These are phyloP conservation scores for Teunomyces cretensis DNA, from an alignment of 805 yeast genomes.

Conservation along the genomic window DNA sequence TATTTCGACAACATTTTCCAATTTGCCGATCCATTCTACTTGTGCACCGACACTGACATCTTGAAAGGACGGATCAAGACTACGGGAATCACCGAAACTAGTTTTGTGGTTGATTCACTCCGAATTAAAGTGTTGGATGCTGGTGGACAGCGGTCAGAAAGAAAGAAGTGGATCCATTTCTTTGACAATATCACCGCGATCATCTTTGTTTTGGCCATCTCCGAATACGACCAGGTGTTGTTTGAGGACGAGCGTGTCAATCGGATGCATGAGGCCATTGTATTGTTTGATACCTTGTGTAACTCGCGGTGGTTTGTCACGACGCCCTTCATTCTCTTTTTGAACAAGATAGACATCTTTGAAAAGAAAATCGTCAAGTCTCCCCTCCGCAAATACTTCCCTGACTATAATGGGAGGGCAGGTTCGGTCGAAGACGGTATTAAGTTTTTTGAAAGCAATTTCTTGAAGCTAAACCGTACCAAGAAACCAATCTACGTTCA, in stretches of 20 bases:
- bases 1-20: conserved; percentile 73
- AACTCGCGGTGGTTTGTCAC: conserved; percentile 82
- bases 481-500: conserved; percentile 84
- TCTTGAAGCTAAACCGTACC: conserved; percentile 61
- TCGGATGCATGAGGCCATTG: conserved; percentile 86
- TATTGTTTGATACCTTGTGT: conserved; percentile 77
- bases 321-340: conserved; percentile 85
- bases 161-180: conserved; percentile 93
- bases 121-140: conserved; percentile 85
- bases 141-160: conserved; percentile 92
- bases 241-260: conserved; percentile 89
- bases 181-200: conserved; percentile 89
- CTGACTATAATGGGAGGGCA: conserved; percentile 67
- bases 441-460: conserved; percentile 67
- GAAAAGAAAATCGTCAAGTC: conserved; percentile 64
- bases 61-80: conserved; percentile 90
- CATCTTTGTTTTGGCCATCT: conserved; percentile 81
- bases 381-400: conserved; percentile 72
- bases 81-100: conserved; percentile 90
- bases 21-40: conserved; percentile 62
- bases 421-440: conserved; percentile 65
- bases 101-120: conserved; percentile 62
- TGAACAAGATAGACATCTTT: conserved; percentile 85
- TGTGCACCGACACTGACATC: conserved; percentile 80
- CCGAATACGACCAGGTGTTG: conserved; percentile 89